Base-by-base conservation (phyloP, 2,329 filamentous ascomycete species). In the Talaromyces funiculosus region DNA sequence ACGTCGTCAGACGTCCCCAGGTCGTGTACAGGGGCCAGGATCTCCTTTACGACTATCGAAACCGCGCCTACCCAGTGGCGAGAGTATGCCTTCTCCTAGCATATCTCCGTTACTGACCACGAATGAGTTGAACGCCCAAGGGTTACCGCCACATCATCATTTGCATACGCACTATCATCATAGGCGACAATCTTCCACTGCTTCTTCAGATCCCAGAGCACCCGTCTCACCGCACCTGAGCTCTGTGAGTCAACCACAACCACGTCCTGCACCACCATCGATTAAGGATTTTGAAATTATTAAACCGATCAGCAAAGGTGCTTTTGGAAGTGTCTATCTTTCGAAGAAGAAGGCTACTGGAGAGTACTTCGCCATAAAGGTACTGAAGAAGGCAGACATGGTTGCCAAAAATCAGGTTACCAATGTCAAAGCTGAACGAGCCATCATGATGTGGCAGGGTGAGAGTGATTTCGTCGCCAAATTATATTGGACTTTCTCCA, bases 361-460 rank as follows among this genome's bases (percentile, higher is more conserved):
- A 49, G 94, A 99, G 70, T 99, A 99, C 74, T 99, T 93, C 73
- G 94, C 94, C 9, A 97, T 99, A 78, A 99, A 99, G 72, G 94
- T 97, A 1, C 76, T 99, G 62, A 97, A 97, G 73, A 99, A 99
- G 77, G 92, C 94, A n/a, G 94, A 99, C 80, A 99, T 99, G 94
- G 91, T 99, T 64, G 94, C 94, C 63, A 99, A 99, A 77, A 99
- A 99, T 73, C 94, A 99, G 73, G 92, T 99, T 67, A 96, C 94
- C 67, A 99, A 99, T 71, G 94, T 99, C 70, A 97, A 99, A 76
- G 94, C 95, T 8, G 94, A 99, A 76, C 86, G 94, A 66, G 95
- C 95, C 22, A 99, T 99, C 72, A 97, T 99, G 94, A 99, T 99
- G 94, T 97, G 94, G 90, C 94, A 99, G 77, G 94, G 94, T 22